Conservation (phyloP, 306 rosid species). For the Casuarina glauca region DNA sequence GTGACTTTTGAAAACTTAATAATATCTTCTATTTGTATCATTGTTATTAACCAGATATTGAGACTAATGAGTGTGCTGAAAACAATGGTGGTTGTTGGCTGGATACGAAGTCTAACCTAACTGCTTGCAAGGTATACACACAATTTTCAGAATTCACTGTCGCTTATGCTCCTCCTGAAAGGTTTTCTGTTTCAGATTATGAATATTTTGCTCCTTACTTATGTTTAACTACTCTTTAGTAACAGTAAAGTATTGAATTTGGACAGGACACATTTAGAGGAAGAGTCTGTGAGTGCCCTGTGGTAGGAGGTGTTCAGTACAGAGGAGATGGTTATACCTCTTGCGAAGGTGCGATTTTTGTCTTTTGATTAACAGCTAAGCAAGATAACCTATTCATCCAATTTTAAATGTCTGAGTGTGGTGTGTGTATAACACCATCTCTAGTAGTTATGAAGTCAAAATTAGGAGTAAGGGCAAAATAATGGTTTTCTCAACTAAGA, state of each 20-base stretch:
- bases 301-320: constrained; percentile 75
- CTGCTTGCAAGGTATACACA: constrained; percentile 92
- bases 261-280: constrained; percentile 95
- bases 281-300: constrained; percentile 94
- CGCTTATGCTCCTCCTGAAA: constrained; percentile 3
- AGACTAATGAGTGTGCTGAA: constrained; percentile 77
- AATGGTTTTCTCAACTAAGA: too few species aligned
- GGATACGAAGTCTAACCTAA: constrained; percentile 46
- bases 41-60: constrained; percentile 52
- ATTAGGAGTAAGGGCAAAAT: too few species aligned
- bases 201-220: constrained; percentile 2
- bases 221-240: constrained; percentile 12
- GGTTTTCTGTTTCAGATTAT: not conserved
- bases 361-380: not conserved
- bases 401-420: not conserved
- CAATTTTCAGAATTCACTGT: constrained; percentile 1
- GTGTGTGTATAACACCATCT: not conserved
- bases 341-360: constrained; percentile 57
- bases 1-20: constrained; percentile 5
- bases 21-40: constrained; percentile 6
- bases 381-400: not conserved
- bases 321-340: constrained; percentile 81
- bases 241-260: not conserved
- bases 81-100: constrained; percentile 95
- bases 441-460: too few species aligned